phyloP scores from a whole-genome alignment of 306 rosid genomes.

The Hippophae gyantsensis region DNA sequence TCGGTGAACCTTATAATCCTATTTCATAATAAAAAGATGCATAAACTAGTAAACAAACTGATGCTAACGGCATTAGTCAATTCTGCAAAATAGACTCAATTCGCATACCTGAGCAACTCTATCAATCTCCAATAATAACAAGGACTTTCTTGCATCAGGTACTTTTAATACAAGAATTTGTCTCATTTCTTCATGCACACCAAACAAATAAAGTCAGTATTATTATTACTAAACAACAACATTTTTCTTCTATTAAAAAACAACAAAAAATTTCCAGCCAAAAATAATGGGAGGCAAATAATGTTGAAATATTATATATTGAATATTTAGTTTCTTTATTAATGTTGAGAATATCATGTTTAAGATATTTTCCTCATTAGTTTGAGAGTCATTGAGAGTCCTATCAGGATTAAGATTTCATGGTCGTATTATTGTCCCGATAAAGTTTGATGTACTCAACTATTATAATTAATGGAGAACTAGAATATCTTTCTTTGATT shows the following conservation, averaged over 20 bases:
- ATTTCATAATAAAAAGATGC: constrained; percentile 18
- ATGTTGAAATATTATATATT: too few relatives aligned
- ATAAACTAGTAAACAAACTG: background rate
- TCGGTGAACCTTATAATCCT: constrained; percentile 93
- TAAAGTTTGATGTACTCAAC: too few relatives aligned
- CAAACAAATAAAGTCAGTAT: constrained; percentile 27
- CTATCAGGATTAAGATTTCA: too few relatives aligned
- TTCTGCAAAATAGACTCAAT: too few relatives aligned
- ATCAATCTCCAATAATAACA: constrained; percentile 79
- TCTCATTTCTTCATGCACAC: constrained; percentile 69
- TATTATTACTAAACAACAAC: constrained; percentile 10
- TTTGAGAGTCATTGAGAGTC: too few relatives aligned
- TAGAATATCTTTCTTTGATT: too few relatives aligned
- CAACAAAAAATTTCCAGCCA: background rate
- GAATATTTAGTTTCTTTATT: too few relatives aligned
- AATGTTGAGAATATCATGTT: too few relatives aligned
- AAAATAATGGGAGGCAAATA: background rate
- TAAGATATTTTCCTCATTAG: too few relatives aligned
- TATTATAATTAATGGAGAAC: too few relatives aligned
- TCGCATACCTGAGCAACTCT: constrained; percentile 79
- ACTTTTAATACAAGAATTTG: constrained; percentile 82
- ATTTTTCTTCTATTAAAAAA: background rate
- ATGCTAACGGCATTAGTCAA: too few relatives aligned
- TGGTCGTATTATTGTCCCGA: too few relatives aligned
- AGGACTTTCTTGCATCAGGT: constrained; percentile 69